Evolutionary conservation across 257 asterid genomes (phyloP).

Genomic region (Nicotiana attenuata): DNA sequence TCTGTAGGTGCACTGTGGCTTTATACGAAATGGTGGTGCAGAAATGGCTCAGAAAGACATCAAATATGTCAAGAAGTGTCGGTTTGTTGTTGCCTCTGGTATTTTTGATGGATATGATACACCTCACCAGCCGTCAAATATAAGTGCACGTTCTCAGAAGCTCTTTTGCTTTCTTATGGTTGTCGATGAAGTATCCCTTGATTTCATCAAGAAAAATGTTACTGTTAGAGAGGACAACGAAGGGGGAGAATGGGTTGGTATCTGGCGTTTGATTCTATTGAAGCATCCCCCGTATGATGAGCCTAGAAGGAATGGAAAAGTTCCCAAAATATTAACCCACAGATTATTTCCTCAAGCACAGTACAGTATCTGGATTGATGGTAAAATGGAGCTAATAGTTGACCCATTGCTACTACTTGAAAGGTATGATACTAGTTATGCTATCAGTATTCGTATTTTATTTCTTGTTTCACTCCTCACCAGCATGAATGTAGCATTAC

Average conservation of each 20-base stretch:
- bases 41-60: slow-evolving; percentile 70
- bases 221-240: slow-evolving; percentile 64
- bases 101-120: slow-evolving; percentile 92
- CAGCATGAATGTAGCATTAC: neutral
- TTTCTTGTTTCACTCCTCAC: neutral
- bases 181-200: slow-evolving; percentile 83
- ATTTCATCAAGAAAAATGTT: slow-evolving; percentile 61
- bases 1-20: slow-evolving; percentile 93
- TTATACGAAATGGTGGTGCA: slow-evolving; percentile 82
- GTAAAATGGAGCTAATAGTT: slow-evolving; percentile 96
- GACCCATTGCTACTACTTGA: slow-evolving; percentile 92
- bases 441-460: neutral
- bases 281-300: slow-evolving; percentile 93
- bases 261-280: slow-evolving; percentile 85
- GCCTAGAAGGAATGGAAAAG: slow-evolving; percentile 97
- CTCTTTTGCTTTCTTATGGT: slow-evolving; percentile 93
- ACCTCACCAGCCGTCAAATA: slow-evolving; percentile 88
- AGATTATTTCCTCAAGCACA: slow-evolving; percentile 86
- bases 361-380: slow-evolving; percentile 99
- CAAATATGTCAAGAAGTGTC: slow-evolving; percentile 64
- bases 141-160: slow-evolving; percentile 59
- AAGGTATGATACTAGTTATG: slow-evolving; percentile 43
- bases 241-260: slow-evolving; percentile 92
- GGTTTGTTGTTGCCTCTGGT: slow-evolving; percentile 92
- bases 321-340: slow-evolving; percentile 94